phyloP scores from a whole-genome alignment of 169 alveolate genomes.

The Neospora caninum region DNA sequence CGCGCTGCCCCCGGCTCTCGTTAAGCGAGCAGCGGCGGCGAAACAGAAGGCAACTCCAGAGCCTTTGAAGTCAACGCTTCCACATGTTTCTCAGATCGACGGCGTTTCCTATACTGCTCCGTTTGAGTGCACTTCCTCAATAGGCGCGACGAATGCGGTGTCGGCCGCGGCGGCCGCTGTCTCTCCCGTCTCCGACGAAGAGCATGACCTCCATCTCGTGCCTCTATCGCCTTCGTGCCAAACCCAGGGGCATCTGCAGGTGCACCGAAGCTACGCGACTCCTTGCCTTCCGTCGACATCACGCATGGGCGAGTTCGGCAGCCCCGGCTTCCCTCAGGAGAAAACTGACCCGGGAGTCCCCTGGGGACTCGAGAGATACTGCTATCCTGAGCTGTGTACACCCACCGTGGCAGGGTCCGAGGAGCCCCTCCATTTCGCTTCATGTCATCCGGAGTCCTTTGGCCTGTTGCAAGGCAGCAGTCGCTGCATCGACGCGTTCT shows the following conservation, averaged over 20 bases:
- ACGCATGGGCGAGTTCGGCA: neutral
- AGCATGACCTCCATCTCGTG: neutral
- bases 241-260: neutral
- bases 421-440: neutral
- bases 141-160: neutral
- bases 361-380: conserved; percentile 26
- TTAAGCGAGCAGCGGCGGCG: neutral
- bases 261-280: neutral
- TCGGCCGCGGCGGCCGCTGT: neutral
- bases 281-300: neutral
- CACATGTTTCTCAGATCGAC: neutral
- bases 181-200: neutral
- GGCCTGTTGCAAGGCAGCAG: neutral
- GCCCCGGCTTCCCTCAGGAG: neutral
- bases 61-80: neutral
- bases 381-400: conserved; percentile 25
- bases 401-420: conserved; percentile 13
- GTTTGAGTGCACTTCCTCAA: neutral
- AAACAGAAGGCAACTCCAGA: neutral
- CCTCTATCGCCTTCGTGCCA: neutral
- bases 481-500: neutral
- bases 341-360: neutral
- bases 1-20: too few relatives aligned
- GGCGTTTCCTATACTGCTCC: too few relatives aligned
- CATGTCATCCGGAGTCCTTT: neutral